Evolutionary conservation across 1,284 basidiomycete genomes (phyloP).

Genomic region (Jaminaea rosea): DNA sequence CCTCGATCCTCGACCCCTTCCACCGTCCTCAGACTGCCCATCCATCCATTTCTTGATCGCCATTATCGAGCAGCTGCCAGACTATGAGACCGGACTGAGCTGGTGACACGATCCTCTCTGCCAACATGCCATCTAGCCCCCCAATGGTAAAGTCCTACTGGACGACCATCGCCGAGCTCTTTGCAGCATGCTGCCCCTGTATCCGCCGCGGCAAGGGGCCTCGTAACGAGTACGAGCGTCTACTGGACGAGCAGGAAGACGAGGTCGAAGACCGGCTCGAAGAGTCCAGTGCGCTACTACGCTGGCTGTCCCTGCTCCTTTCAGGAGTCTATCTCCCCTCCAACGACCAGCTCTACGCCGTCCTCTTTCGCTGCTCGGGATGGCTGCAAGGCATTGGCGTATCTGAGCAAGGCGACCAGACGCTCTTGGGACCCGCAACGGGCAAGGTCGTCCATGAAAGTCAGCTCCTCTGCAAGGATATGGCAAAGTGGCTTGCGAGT

Average conservation of each 20-base stretch:
- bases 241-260: neutral
- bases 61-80: no score
- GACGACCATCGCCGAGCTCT: no score
- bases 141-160: no score
- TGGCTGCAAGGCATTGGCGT: conserved; percentile 2
- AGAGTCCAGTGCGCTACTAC: neutral
- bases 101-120: no score
- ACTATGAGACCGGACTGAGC: conserved; percentile 1
- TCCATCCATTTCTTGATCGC: neutral
- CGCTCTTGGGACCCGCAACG: neutral
- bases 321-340: neutral
- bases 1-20: neutral
- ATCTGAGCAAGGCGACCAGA: neutral
- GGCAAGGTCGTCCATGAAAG: neutral
- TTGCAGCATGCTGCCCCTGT: neutral
- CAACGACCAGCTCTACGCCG: conserved; percentile 1
- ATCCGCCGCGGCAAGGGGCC: neutral
- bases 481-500: conserved; percentile 3
- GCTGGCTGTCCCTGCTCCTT: neutral
- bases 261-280: neutral
- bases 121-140: no score
- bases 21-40: neutral
- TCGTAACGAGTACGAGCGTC: neutral
- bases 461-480: neutral
- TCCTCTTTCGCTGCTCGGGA: conserved; percentile 1